Base-by-base conservation (phyloP, 2,329 filamentous ascomycete species). In the Beauveria sp. region DNA sequence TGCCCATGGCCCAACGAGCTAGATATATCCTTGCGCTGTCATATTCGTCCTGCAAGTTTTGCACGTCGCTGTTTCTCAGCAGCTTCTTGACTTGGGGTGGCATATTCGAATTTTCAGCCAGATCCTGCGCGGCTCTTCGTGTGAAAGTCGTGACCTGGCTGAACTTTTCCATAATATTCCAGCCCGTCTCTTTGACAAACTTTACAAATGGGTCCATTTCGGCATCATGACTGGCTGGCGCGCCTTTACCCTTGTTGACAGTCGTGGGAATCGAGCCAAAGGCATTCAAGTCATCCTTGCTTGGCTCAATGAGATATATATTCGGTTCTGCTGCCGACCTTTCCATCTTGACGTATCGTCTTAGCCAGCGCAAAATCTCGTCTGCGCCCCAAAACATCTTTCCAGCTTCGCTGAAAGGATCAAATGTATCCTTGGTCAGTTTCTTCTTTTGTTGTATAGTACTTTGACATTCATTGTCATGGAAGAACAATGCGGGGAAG, bases 81-180 rank as follows among this genome's bases (percentile, higher is more conserved):
- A 99, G 74, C 56, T 91, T 84, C 69, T 88, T 84, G 38, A 99
- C 85, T 72, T 97, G 93, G 0, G 92, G 92, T 7, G 96, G 96
- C 46, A 99, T 73, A 65, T 90, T 93, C 16, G 91, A 91, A 71
- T 96, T 96, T 24, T 99, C 93, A 42, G 91, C 86, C 51, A 98
- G 85, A 55, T 96, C 92, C 68, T 96, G 91, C 0, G 95, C 95
- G 0, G 96, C 96, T 63, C 93, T 84, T 61, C 93, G 80, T 0
- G 95, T 97, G 70, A 99, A 97, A 0, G 92, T 98, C 1, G 95
- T 99, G 52, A 99, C 95, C 72, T 96, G 95, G 76, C 92, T 96
- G 70, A 99, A 89, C 73, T 96, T 95, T 74, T 99, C 95, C 77
- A 99, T 84, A 61, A 99, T 87, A 66, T 91, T 97, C 95, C 95